A percentile compares a stretch with the other conserved stretches of the same genome.
Evolutionary conservation across 2,329 filamentous ascomycete species (phyloP).

Genomic region (Magnaporthiopsis poae): DNA sequence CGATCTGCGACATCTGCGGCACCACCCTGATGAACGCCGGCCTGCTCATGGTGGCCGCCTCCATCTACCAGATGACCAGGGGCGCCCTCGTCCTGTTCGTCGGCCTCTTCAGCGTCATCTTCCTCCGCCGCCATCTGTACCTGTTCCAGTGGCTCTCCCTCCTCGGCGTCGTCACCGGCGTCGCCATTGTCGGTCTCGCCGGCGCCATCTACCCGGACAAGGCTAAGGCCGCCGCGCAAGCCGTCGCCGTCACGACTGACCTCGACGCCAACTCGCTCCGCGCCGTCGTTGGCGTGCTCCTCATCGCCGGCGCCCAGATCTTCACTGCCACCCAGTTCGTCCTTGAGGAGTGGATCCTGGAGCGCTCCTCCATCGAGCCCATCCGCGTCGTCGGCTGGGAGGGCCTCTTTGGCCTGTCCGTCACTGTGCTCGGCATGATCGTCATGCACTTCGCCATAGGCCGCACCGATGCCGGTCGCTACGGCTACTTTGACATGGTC

Average conservation of each 20-base stretch:
- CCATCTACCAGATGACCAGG: slow-evolving; percentile 96
- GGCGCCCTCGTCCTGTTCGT: slow-evolving; percentile 93
- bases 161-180: slow-evolving; percentile 75
- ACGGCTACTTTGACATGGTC: slow-evolving; percentile 81
- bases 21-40: slow-evolving; percentile 97
- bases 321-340: slow-evolving; percentile 97
- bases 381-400: slow-evolving; percentile 94
- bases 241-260: slow-evolving; percentile 23
- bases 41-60: slow-evolving; percentile 83
- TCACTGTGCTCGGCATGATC: slow-evolving; percentile 71
- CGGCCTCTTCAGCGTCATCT: slow-evolving; percentile 85
- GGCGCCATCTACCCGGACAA: slow-evolving; percentile 68
- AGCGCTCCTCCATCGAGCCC: slow-evolving; percentile 57
- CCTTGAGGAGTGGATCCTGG: slow-evolving; percentile 83
- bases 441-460: slow-evolving; percentile 71
- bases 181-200: slow-evolving; percentile 80
- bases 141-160: slow-evolving; percentile 90
- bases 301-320: slow-evolving; percentile 90
- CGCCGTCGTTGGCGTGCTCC: slow-evolving; percentile 71
- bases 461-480: slow-evolving; percentile 58
- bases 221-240: slow-evolving; percentile 13
- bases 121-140: slow-evolving; percentile 68
- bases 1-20: slow-evolving; percentile 85
- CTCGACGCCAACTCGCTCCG: slow-evolving; percentile 43
- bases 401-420: slow-evolving; percentile 76